phyloP scores from a whole-genome alignment of 352 stramenopile species.

The Blastocystis hominis region DNA sequence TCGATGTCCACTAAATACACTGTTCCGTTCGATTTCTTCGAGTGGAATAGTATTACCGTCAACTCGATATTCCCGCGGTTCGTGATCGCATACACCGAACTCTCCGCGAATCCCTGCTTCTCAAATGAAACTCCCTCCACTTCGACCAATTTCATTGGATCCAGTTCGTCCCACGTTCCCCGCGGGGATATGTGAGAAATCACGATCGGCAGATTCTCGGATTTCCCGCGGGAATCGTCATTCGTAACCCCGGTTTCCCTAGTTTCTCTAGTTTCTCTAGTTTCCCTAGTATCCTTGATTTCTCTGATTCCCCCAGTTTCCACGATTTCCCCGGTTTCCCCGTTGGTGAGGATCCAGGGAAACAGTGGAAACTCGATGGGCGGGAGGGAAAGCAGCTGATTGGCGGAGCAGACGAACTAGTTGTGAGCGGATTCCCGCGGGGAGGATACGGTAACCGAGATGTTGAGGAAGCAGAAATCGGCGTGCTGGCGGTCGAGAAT shows the following conservation, averaged over 20 bases:
- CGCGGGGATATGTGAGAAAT: background rate
- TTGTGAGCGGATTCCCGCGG: background rate
- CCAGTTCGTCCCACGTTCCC: background rate
- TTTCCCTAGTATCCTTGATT: background rate
- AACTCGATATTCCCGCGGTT: slow-evolving; percentile 31
- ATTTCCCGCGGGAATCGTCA: background rate
- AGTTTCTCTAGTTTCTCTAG: background rate
- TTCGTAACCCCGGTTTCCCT: background rate
- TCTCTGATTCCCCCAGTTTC: background rate
- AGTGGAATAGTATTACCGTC: slow-evolving; percentile 15
- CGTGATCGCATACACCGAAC: background rate
- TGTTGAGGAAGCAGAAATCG: slow-evolving; percentile 46
- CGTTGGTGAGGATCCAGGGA: background rate
- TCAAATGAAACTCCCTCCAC: background rate
- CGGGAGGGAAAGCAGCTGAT: background rate
- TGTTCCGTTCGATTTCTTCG: background rate
- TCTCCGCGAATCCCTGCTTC: background rate
- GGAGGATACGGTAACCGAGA: background rate
- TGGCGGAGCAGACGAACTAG: slow-evolving; percentile 24
- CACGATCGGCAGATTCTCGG: background rate
- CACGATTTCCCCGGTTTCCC: no score
- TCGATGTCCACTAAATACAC: slow-evolving; percentile 2
- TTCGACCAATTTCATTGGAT: background rate
- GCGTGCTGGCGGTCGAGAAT: background rate
- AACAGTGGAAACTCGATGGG: background rate